Conservation (phyloP, 2,329 filamentous ascomycete genomes). For the Trichophyton verrucosum region DNA sequence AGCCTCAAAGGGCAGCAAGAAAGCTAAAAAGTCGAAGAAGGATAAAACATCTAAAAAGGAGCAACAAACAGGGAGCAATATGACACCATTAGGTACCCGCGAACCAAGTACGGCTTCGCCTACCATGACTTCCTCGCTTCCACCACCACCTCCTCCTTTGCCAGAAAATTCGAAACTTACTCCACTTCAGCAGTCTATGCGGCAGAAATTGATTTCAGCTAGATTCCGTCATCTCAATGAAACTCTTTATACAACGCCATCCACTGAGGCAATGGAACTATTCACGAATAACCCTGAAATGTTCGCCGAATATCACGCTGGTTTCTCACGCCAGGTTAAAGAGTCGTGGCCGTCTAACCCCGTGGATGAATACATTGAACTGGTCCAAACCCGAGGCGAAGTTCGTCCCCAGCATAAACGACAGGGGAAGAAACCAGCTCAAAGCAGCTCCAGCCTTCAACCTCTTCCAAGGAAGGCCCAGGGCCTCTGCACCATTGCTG, state of each 20-base stretch:
- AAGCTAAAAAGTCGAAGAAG: conserved; percentile 21
- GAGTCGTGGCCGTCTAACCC: conserved; percentile 90
- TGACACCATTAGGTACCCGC: background rate
- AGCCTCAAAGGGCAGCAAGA: conserved; percentile 12
- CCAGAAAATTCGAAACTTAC: conserved; percentile 55
- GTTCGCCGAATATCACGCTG: conserved; percentile 91
- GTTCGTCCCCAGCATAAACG: conserved; percentile 30
- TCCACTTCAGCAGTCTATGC: conserved; percentile 86
- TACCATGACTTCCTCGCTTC: conserved; percentile 12
- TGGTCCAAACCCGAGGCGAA: conserved; percentile 56
- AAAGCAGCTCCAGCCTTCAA: conserved; percentile 13
- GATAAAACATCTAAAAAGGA: conserved; percentile 15
- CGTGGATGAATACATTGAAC: conserved; percentile 69
- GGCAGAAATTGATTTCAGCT: conserved; percentile 83
- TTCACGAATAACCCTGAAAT: conserved; percentile 81
- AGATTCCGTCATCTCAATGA: conserved; percentile 97
- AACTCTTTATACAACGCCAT: conserved; percentile 87
- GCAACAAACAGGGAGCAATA: conserved; percentile 2
- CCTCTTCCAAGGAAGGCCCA: conserved; percentile 57
- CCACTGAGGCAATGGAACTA: conserved; percentile 65
- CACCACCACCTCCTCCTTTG: conserved; percentile 25
- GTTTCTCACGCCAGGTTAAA: conserved; percentile 88
- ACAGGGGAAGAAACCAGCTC: conserved; percentile 28
- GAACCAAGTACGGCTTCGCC: conserved; percentile 6
- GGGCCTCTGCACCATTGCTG: conserved; percentile 66